These are phyloP conservation scores for Aspergillus sp. DNA, from an alignment of 2,329 filamentous ascomycete species.

Conservation along the genomic window DNA sequence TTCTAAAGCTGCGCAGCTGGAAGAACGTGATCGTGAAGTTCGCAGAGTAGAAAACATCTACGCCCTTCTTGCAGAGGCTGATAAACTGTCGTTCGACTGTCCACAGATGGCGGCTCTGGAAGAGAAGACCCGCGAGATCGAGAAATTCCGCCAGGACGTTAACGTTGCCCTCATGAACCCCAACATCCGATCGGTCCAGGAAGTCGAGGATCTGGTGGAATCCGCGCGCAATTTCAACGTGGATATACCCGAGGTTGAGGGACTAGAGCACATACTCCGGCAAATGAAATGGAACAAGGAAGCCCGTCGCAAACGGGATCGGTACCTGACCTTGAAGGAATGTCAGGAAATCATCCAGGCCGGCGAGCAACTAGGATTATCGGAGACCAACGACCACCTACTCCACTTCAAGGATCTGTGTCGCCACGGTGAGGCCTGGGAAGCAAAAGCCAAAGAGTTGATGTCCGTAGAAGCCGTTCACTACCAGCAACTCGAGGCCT, in stretches of 20 bases:
- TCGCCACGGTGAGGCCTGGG: constrained; percentile 80
- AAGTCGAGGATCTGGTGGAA: constrained; percentile 90
- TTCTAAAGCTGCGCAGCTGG: constrained; percentile 74
- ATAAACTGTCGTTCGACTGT: constrained; percentile 88
- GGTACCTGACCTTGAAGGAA: constrained; percentile 72
- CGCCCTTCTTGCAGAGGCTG: constrained; percentile 78
- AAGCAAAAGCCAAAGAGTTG: constrained; percentile 86
- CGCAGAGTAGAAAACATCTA: constrained; percentile 88
- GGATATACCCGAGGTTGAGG: constrained; percentile 84
- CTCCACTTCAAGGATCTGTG: constrained; percentile 74
- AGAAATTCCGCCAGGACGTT: constrained; percentile 78
- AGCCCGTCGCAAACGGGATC: constrained; percentile 66
- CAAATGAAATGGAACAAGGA: constrained; percentile 87
- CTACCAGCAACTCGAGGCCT: constrained; percentile 89
- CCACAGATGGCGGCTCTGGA: constrained; percentile 83
- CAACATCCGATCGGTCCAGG: constrained; percentile 63
- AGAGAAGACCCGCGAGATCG: constrained; percentile 82
- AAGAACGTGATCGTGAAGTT: constrained; percentile 79
- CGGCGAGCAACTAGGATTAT: constrained; percentile 74
- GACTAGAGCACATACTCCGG: constrained; percentile 75
- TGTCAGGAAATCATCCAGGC: constrained; percentile 77
- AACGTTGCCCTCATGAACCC: constrained; percentile 69
- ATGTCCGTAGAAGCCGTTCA: constrained; percentile 90
- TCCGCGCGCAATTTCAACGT: constrained; percentile 86
- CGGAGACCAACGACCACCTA: constrained; percentile 77